Base-by-base conservation (phyloP, 164 flowering plant species). In the Amborella trichopoda region DNA sequence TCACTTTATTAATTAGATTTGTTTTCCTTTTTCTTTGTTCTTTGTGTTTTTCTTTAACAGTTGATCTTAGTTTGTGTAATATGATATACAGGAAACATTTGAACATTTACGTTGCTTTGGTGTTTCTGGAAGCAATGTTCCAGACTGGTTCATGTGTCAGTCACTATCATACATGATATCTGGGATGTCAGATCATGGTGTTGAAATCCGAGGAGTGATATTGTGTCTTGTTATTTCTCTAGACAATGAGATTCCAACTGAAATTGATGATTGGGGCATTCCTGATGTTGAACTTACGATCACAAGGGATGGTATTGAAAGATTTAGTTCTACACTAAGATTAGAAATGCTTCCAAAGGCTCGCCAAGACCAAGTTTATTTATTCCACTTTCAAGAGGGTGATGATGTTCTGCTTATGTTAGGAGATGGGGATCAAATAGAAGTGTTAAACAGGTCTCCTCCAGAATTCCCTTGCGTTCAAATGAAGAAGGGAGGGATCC, bases 61-160 rank as follows among this genome's bases (percentile, higher is more conserved):
- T n/a, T n/a, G n/a, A n/a, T n/a, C n/a, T n/a, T n/a, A n/a, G n/a
- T n/a, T n/a, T n/a, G n/a, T n/a, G n/a, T n/a, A n/a, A n/a, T n/a
- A n/a, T n/a, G n/a, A n/a, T n/a, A n/a, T 44, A 52, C 56, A 55
- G 65, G 60, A 17, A 37, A 37, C 42, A 28, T 40, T 68, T 40
- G 63, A 50, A 46, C 44, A 58, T 0, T n/a, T 73, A 20, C 25
- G 41, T 19, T 20, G 34, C 48, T 25, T 73, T 3, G 44, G 67
- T 27, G 28, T 73, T 47, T 69, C 73, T 12, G 70, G 65, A n/a
- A 66, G 65, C 16, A 59, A 58, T 25, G 55, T 70, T 22, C 78
- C 75, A 13, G 40, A 6, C 10, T 46, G 20, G 64, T 68, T 73
- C 38, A 21, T 40, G 44, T 34, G 49, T 23, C 60, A 49, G 18